Base-by-base conservation (phyloP, 306 rosid species). In the Rubus idaeus region DNA sequence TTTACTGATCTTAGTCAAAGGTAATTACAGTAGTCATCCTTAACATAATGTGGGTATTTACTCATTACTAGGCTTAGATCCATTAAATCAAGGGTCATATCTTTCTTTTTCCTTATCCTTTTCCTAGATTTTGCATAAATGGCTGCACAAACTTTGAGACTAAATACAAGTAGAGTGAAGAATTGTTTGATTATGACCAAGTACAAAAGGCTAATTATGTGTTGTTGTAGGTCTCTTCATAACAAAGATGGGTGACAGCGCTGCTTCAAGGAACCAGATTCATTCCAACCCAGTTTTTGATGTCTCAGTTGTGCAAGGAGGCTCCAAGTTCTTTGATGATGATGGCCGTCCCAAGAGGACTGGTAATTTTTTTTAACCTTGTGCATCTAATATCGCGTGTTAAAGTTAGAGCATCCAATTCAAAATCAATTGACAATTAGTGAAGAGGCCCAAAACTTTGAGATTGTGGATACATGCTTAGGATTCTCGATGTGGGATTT, bases 261-360 rank as follows among this genome's bases (percentile, higher is more conserved):
- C 23, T 39, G 2, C 69, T 64, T 17, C 69, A 64, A 42, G 37
- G 39, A 45, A 77, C 65, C 82, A 81, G 56, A 50, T 55, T 56
- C 84, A 77, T 30, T 73, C 81, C 81, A 78, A 78, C 74, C 94
- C 91, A 78, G 73, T 80, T 58, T 84, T 93, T 71, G 88, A 83
- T 5, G 57, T 87, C 67, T 86, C 96, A 69, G 12, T 74, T 49
- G 77, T 80, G 47, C 56, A 86, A 77, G 75, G 70, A 12, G 89
- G 56, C 66, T 93, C 98, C 26, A 88, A 90, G 78, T 81, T 80
- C 77, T 85, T 75, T 13, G 92, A 91, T 35, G 94, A 91, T 4
- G 97, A 89, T 63, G 97, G 94, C 21, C 92, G 87, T 51, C 77
- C 82, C 77, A 88, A 86, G 80, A 10, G 97, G 81, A 82, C 81